Evolutionary conservation across 805 yeast species (phyloP).

Genomic region (Candida xyloterini): DNA sequence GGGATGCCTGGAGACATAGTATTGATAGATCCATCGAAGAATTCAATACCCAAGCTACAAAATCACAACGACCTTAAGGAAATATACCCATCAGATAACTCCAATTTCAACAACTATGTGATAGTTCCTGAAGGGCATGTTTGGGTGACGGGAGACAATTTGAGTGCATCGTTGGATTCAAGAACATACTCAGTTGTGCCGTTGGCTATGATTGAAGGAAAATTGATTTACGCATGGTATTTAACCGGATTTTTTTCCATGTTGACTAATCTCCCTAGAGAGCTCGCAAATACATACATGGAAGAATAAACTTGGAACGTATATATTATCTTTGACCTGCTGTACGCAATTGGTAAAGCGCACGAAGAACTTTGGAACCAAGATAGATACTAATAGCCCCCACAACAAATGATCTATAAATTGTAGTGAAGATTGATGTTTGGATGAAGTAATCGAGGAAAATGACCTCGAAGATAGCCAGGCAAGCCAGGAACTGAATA

Average conservation of each 20-base stretch:
- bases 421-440: conserved; percentile 57
- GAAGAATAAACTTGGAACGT: conserved; percentile 27
- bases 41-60: conserved; percentile 37
- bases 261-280: conserved; percentile 47
- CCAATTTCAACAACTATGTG: conserved; percentile 50
- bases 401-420: conserved; percentile 45
- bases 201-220: conserved; percentile 83
- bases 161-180: conserved; percentile 84
- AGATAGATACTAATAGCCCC: conserved; percentile 53
- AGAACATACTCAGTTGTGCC: conserved; percentile 89
- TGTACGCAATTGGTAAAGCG: conserved; percentile 28
- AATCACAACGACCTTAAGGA: conserved; percentile 11
- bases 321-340: conserved; percentile 20
- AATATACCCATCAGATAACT: conserved; percentile 14
- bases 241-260: conserved; percentile 32
- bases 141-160: conserved; percentile 96
- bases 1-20: conserved; percentile 96
- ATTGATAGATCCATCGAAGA: conserved; percentile 72
- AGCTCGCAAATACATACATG: conserved; percentile 49
- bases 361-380: conserved; percentile 65
- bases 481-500: conserved; percentile 44
- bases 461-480: conserved; percentile 49
- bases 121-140: conserved; percentile 91
- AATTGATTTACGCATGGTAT: conserved; percentile 69
- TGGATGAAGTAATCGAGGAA: conserved; percentile 59